Evolutionary conservation across 2,329 filamentous ascomycete species (phyloP).

Genomic region (Cordyceps cateniannulata): DNA sequence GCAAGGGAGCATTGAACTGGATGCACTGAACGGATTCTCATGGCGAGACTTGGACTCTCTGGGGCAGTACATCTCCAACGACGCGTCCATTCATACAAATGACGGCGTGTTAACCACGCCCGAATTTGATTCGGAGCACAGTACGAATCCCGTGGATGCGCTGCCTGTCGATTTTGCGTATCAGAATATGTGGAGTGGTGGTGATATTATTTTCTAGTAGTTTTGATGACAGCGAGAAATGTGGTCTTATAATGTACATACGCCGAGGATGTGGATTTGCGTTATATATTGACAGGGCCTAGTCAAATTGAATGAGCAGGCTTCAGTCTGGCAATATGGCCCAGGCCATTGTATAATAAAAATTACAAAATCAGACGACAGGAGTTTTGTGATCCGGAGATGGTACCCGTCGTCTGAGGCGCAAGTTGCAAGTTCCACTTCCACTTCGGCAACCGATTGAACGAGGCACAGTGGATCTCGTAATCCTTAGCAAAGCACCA

Average conservation of each 20-base stretch:
- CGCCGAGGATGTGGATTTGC: neutral
- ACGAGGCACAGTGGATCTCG: neutral
- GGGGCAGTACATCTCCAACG: slow-evolving; percentile 41
- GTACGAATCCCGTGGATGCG: slow-evolving; percentile 10
- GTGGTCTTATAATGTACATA: neutral
- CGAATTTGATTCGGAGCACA: slow-evolving; percentile 22
- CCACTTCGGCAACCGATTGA: slow-evolving; percentile 2
- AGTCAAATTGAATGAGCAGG: neutral
- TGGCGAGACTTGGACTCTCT: slow-evolving; percentile 56
- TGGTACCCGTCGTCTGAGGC: neutral
- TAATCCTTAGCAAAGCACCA: neutral
- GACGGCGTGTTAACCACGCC: slow-evolving; percentile 22
- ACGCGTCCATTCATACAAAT: slow-evolving; percentile 18
- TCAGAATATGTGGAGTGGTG: slow-evolving; percentile 12
- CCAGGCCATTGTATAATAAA: neutral
- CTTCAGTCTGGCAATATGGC: neutral
- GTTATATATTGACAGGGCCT: neutral
- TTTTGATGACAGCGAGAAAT: neutral
- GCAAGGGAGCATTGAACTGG: slow-evolving; percentile 31
- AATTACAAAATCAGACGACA: neutral
- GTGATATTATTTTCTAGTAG: slow-evolving; percentile 13
- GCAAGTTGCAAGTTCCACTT: neutral
- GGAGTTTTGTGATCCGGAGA: neutral
- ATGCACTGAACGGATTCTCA: slow-evolving; percentile 49
- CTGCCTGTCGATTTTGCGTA: slow-evolving; percentile 13